phyloP scores from a whole-genome alignment of 1,284 basidiomycete genomes.

The Mycosarcoma maydis region DNA sequence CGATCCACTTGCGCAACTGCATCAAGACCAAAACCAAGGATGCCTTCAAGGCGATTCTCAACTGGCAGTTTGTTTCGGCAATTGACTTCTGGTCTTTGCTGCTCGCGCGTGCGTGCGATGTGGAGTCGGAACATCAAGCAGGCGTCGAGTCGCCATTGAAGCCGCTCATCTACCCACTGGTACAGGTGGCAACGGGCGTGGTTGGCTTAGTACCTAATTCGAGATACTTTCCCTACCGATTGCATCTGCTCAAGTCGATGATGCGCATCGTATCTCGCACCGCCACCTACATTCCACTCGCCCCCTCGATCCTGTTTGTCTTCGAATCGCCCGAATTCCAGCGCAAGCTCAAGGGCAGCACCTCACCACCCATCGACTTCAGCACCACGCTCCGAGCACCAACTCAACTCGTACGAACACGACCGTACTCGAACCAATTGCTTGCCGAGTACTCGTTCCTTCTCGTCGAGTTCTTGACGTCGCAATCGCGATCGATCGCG shows the following conservation, averaged over 20 bases:
- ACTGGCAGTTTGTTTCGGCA: conserved; percentile 97
- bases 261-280: conserved; percentile 80
- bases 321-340: conserved; percentile 80
- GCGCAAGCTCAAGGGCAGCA: conserved; percentile 84
- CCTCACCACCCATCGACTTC: conserved; percentile 87
- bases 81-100: conserved; percentile 97
- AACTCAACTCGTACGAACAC: conserved; percentile 86
- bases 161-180: conserved; percentile 91
- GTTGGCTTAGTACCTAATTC: conserved; percentile 88
- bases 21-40: conserved; percentile 79
- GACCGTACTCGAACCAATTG: conserved; percentile 83
- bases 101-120: conserved; percentile 56
- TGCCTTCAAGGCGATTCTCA: conserved; percentile 69
- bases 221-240: conserved; percentile 81
- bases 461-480: conserved; percentile 77
- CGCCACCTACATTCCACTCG: conserved; percentile 85
- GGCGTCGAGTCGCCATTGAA: conserved; percentile 78
- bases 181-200: conserved; percentile 91
- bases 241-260: conserved; percentile 79
- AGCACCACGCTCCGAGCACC: conserved; percentile 87
- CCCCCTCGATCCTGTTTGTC: conserved; percentile 86
- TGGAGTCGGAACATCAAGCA: conserved; percentile 40
- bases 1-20: conserved; percentile 88
- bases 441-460: conserved; percentile 83
- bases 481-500: conserved; percentile 73